Evolutionary conservation across 345 rosid species (phyloP).

Genomic region (Gossypioides kirkii): DNA sequence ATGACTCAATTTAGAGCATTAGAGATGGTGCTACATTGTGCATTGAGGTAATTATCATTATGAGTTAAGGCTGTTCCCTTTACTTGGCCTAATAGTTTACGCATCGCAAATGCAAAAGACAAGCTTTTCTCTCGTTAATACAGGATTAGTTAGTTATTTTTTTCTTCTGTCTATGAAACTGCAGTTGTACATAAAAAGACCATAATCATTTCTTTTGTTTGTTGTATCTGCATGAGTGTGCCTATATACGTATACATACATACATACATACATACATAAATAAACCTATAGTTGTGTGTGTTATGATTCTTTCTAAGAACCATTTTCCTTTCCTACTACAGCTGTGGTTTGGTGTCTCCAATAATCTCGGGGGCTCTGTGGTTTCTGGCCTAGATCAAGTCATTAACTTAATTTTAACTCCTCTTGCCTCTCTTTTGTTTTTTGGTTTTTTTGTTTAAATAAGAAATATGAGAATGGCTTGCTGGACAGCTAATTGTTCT

Average conservation of each 20-base stretch:
- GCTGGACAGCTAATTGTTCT: neutral
- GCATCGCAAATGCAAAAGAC: neutral
- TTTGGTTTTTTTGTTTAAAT: neutral
- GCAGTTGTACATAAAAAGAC: neutral
- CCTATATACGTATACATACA: neutral
- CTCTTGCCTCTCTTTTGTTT: neutral
- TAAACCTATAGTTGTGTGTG: neutral
- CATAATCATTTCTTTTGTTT: neutral
- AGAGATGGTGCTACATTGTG: constrained; percentile 85
- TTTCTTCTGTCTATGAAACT: neutral
- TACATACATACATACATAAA: no score
- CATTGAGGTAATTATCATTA: constrained; percentile 53
- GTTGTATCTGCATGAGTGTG: neutral
- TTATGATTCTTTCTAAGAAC: no score
- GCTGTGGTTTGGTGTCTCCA: neutral
- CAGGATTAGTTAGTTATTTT: neutral
- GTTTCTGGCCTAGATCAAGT: neutral
- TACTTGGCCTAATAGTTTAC: neutral
- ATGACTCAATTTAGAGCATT: constrained; percentile 77
- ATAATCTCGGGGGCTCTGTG: neutral
- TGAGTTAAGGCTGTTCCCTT: neutral
- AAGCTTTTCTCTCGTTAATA: neutral
- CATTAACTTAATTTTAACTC: neutral
- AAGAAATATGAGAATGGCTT: neutral
- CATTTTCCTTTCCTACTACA: no score